phyloP scores from a whole-genome alignment of 192 early-diverging fungal species.

The Chytriomyces confervae region DNA sequence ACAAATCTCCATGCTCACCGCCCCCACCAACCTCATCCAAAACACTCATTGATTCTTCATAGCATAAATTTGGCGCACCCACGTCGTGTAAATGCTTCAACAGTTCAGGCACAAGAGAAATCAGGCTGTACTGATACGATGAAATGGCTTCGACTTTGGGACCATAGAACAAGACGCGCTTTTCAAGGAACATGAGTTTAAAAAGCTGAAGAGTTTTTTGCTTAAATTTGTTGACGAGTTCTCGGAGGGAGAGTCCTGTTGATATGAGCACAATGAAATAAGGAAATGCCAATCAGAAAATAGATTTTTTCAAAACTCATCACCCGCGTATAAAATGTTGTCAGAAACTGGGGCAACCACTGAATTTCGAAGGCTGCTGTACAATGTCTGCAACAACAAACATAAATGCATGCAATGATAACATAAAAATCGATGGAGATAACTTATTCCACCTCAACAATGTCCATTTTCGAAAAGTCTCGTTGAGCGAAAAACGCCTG shows the following conservation, averaged over 20 bases:
- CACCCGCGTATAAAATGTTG: constrained; percentile 72
- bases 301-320: background rate
- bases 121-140: constrained; percentile 78
- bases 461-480: constrained; percentile 81
- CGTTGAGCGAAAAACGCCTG: constrained; percentile 78
- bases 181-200: constrained; percentile 79
- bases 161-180: constrained; percentile 82
- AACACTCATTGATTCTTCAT: background rate
- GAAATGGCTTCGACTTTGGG: constrained; percentile 78
- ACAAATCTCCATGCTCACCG: constrained; percentile 2
- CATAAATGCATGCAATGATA: constrained; percentile 5
- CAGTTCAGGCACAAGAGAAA: constrained; percentile 73
- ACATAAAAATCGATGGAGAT: constrained; percentile 16
- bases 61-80: constrained; percentile 51
- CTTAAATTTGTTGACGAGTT: constrained; percentile 74
- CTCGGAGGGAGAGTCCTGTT: constrained; percentile 71
- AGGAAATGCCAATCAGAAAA: background rate
- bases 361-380: constrained; percentile 60
- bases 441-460: constrained; percentile 58
- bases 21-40: background rate
- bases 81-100: constrained; percentile 58
- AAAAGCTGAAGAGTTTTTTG: constrained; percentile 75
- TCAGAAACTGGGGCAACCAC: constrained; percentile 66
- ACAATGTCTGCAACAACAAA: constrained; percentile 62
- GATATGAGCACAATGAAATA: background rate